phyloP scores from a whole-genome alignment of 306 rosid species.

The Cicer cuneatum region DNA sequence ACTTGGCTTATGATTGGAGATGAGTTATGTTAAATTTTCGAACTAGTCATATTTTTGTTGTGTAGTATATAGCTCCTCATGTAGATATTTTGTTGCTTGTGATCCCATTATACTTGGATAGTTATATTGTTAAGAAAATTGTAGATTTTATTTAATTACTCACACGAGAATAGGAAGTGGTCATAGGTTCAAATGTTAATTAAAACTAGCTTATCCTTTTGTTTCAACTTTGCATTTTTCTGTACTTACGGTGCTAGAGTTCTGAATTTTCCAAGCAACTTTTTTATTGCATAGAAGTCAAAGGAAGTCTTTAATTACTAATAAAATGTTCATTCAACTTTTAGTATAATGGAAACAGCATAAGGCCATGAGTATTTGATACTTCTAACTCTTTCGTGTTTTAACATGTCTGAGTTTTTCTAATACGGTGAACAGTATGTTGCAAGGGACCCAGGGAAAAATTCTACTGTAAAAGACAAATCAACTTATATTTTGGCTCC shows the following conservation, averaged over 20 bases:
- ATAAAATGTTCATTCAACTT: slow-evolving; percentile 8
- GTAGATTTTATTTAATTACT: background rate
- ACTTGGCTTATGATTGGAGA: background rate
- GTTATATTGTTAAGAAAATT: background rate
- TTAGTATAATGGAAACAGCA: background rate
- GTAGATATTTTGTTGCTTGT: slow-evolving; percentile 9
- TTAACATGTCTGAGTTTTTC: slow-evolving; percentile 29
- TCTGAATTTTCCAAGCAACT: background rate
- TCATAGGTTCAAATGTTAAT: background rate
- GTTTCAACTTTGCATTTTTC: slow-evolving; percentile 5
- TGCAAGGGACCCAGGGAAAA: slow-evolving; percentile 61
- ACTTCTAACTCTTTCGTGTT: slow-evolving; percentile 2
- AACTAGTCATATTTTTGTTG: background rate
- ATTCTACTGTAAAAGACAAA: slow-evolving; percentile 52
- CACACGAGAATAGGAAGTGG: background rate
- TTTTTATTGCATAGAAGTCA: slow-evolving; percentile 2
- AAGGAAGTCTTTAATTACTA: background rate
- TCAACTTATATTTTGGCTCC: slow-evolving; percentile 54
- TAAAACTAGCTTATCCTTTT: background rate
- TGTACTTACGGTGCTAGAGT: slow-evolving; percentile 5
- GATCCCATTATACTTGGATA: background rate
- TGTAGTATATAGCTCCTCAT: background rate
- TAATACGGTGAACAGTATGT: slow-evolving; percentile 66
- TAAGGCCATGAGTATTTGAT: slow-evolving; percentile 8
- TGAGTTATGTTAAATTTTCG: background rate